Evolutionary conservation across 2,329 filamentous ascomycete genomes (phyloP), one percentile per base, ranked within the genome.

Genomic region (Juglanconis sp.): DNA sequence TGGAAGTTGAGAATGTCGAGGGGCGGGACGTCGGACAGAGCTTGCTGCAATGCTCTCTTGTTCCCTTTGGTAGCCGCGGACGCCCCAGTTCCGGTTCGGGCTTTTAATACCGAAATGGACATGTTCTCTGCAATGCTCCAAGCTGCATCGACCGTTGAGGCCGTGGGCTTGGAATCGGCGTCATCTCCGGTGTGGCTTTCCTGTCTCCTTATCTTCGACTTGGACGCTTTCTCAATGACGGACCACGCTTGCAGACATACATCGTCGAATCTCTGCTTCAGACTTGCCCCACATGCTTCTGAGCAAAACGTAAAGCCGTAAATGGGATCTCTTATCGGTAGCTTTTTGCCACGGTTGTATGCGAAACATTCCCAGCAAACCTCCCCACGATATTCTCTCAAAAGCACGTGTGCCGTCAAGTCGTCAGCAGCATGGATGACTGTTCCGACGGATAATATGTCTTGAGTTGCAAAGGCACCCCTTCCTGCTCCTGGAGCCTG

Each of bases 311-410:
- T 11, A 30, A 63, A 30, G 13, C 61, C 61, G 36, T 51, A 49
- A 10, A 13, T 24, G n/a, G 53, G 9, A 4, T 63, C 61, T 3
- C 61, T 49, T 15, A 57, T 11, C 9, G 57, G 46, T 9, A 63
- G 40, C 44, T 57, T 63, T 9, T 54, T 60, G 34, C 61, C 61
- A 9, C 58, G 57, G 47, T 63, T 38, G 42, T 63, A 63, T 6
- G 44, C 48, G 30, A 63, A 61, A 30, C 61, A 63, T 31, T 61
- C 50, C 57, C 61, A 63, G 53, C 61, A 63, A 3, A 63, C 61
- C 40, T 63, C 61, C 38, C 59, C 59, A 2, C 61, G 61, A n/a
- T 63, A 61, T 34, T 63, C 61, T 10, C 61, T 48, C 38, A 54
- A 31, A 13, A 63, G 50, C 2, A 63, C 54, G 17, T 63, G 58